Base-by-base conservation (phyloP, 306 rosid species). In the Acacia crassicarpa region DNA sequence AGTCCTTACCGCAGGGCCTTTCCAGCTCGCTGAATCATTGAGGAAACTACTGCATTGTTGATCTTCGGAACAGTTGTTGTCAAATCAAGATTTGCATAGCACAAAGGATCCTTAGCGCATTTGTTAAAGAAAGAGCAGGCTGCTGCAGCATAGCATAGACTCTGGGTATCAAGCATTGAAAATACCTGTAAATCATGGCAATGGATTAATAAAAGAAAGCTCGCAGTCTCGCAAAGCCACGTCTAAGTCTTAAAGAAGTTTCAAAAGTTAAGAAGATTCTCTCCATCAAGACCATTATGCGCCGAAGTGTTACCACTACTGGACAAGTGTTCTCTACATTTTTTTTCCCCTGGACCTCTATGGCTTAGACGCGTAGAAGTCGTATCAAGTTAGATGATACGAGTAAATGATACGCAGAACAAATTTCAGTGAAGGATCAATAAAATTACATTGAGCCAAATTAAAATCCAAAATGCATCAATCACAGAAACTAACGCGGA, bases 11-110 rank as follows among this genome's bases (percentile, higher is more conserved):
- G 84, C 43, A 93, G 91, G 56, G 88, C 74, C 72, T 81, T 90
- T 75, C 96, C 96, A 2, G 97, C 97, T 17, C 97, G 91, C 63
- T 89, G 96, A 81, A 93, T 89, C 96, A 91, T 91, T 3, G 96
- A 90, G 82, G 94, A 91, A 33, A 93, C 97, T 6, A 93, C 96
- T 6, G 92, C 90, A 86, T 91, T 93, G 84, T 93, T 93, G 79
- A 93, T 88, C 85, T 91, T 93, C 0, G 97, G 96, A 51, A 88
- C 87, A 83, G 79, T 80, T 13, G 94, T 83, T 40, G 85, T 90
- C 85, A 93, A 88, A 87, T 90, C 97, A 76, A 93, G 90, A 85
- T 90, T 79, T 77, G 91, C 84, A 79, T 93, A 93, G 90, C 97
- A 93, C 48, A 89, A 79, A 82, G 97, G 89, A 87, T 93, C 97